Evolutionary conservation across 176 grass and related monocot species (phyloP).

Genomic region (Panicum miliaceum): DNA sequence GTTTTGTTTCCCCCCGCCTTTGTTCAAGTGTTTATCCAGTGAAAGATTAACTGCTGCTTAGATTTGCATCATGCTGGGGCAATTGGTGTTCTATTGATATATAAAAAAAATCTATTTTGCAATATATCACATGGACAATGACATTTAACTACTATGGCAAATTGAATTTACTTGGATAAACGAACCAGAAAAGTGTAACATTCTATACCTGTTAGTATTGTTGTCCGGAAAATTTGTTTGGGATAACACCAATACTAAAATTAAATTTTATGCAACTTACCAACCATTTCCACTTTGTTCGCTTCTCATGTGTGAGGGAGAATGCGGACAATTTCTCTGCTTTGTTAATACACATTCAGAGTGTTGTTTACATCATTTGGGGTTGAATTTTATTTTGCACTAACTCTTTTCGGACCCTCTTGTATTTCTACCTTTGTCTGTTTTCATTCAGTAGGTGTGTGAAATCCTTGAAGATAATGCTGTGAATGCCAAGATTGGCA

Average conservation of each 20-base stretch:
- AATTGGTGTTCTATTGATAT: neutral
- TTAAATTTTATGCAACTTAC: slow-evolving; percentile 15
- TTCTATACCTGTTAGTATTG: neutral
- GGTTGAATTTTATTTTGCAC: neutral
- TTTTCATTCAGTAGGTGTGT: slow-evolving; percentile 69
- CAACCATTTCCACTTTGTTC: slow-evolving; percentile 6
- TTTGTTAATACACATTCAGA: neutral
- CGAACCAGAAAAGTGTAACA: neutral
- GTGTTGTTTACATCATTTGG: neutral
- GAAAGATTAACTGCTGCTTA: slow-evolving; percentile 5
- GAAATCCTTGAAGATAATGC: slow-evolving; percentile 93
- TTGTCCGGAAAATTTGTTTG: neutral
- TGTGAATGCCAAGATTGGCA: slow-evolving; percentile 38
- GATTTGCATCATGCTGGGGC: neutral
- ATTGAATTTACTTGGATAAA: neutral
- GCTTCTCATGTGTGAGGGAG: neutral
- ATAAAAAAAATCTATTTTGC: neutral
- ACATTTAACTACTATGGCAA: neutral
- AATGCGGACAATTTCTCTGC: neutral
- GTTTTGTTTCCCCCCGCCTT: neutral
- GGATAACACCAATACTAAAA: neutral
- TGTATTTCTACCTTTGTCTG: slow-evolving; percentile 19
- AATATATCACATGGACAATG: neutral
- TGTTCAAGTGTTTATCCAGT: neutral
- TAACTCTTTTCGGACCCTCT: slow-evolving; percentile 6